Conservation (phyloP, 2,329 filamentous ascomycete species). For the Pezicula radicicola region DNA sequence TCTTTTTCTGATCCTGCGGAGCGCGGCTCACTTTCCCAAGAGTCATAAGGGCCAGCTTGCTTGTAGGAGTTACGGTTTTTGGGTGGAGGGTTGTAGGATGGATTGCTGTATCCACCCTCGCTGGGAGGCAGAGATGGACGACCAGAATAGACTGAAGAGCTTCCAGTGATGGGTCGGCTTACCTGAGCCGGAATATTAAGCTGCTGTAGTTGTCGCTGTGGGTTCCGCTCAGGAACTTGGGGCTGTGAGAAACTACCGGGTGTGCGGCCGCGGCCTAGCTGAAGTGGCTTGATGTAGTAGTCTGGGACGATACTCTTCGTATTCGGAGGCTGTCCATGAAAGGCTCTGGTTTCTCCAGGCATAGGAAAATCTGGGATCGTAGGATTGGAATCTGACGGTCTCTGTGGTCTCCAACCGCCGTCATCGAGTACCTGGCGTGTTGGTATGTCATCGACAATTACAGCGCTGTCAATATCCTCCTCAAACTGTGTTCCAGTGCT, state of each 20-base stretch:
- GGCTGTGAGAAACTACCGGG: constrained; percentile 22
- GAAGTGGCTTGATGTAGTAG: constrained; percentile 13
- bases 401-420: background rate
- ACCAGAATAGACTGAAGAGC: constrained; percentile 9
- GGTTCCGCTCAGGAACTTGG: constrained; percentile 12
- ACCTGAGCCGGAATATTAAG: constrained; percentile 9
- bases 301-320: constrained; percentile 4
- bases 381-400: background rate
- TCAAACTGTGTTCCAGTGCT: constrained; percentile 29
- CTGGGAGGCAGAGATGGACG: constrained; percentile 3
- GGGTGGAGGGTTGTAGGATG: constrained; percentile 1
- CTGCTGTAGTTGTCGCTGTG: constrained; percentile 3
- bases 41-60: constrained; percentile 22
- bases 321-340: constrained; percentile 1
- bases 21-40: constrained; percentile 8
- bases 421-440: too few relatives aligned
- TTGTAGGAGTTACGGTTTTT: constrained; percentile 9
- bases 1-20: constrained; percentile 7
- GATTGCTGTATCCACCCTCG: background rate
- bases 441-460: constrained; percentile 4
- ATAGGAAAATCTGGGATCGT: background rate
- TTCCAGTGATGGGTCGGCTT: constrained; percentile 4
- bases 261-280: constrained; percentile 2
- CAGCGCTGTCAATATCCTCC: constrained; percentile 19
- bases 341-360: background rate